A percentile compares a stretch with the other conserved stretches of the same genome.
Evolutionary conservation across 805 yeast species (phyloP).

Genomic region (Candida germanica): DNA sequence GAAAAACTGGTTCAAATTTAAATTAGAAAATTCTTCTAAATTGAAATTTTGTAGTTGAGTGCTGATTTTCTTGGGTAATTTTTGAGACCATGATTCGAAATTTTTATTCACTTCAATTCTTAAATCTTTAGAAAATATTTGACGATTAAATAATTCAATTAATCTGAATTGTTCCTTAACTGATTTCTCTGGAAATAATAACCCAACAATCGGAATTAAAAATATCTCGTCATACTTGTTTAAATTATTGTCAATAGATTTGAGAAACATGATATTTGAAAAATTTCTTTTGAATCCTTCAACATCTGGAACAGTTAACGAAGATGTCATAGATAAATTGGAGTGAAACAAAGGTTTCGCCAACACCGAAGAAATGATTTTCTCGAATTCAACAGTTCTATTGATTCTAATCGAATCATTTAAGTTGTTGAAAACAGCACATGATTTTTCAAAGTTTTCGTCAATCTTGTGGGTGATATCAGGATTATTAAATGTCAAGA

Average conservation of each 20-base stretch:
- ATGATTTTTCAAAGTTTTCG: slow-evolving; percentile 18
- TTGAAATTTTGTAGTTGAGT: slow-evolving; percentile 20
- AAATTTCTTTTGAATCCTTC: slow-evolving; percentile 17
- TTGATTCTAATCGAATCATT: slow-evolving; percentile 25
- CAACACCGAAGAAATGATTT: slow-evolving; percentile 20
- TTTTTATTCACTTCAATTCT: slow-evolving; percentile 23
- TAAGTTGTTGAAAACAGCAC: slow-evolving; percentile 21
- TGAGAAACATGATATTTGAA: slow-evolving; percentile 32
- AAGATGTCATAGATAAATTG: slow-evolving; percentile 17
- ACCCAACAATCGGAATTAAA: slow-evolving; percentile 34
- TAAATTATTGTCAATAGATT: slow-evolving; percentile 36
- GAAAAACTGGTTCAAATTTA: slow-evolving; percentile 28
- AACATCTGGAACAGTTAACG: slow-evolving; percentile 9
- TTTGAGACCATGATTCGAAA: slow-evolving; percentile 27
- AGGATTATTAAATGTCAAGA: slow-evolving; percentile 16
- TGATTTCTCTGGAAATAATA: slow-evolving; percentile 25
- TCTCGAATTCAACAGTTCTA: slow-evolving; percentile 34
- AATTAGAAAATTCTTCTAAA: slow-evolving; percentile 31
- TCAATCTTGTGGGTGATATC: slow-evolving; percentile 17
- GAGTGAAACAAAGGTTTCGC: slow-evolving; percentile 30
- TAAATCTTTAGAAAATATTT: slow-evolving; percentile 28
- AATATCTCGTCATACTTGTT: slow-evolving; percentile 39
- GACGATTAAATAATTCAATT: slow-evolving; percentile 31
- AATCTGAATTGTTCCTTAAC: slow-evolving; percentile 26
- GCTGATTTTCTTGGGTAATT: slow-evolving; percentile 19